Evolutionary conservation across 2,329 filamentous ascomycete genomes (phyloP), one percentile per base, ranked within the genome.

Genomic region (Arthrinium phaeospermum): DNA sequence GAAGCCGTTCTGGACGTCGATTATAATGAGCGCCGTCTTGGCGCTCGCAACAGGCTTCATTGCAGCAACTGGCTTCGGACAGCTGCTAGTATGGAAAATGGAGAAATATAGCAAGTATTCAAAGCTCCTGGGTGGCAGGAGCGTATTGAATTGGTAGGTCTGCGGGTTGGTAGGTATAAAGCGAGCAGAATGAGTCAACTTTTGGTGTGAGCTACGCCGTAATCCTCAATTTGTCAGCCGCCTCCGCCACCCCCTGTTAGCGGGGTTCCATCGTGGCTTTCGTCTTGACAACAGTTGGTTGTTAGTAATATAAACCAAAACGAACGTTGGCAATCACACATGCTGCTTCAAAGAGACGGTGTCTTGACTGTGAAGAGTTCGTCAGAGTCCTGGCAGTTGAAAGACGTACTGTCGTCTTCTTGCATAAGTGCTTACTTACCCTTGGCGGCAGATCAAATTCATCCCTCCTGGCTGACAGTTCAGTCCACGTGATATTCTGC

Each of bases 1-100:
- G 76, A 87, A 85, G 64, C 76, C 85, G 34, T 81, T 76, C 77
- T 87, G 85, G 51, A 85, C 83, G 77, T 88, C 85, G 70, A 87
- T 85, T 14, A 87, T 77, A 70, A 87, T 79, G 46, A 87, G 79
- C 7, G 83, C 84, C 0, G 85, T 86, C 41, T 78, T 81, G 46
- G 70, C 70, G 10, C 34, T 68, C 2, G 72, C 70, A 1, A 71
- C 71, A 0, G 73, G 16, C 69, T 76, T 77, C 77, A 79, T 78
- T 5, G 34, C 37, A 41, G 10, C 7, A 41, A 10, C 47, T 30
- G 16, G 3, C 0, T 4, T 6, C 2, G 2, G 14, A 24, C 14
- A 4, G n/a, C 41, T 13, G 30, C 34, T 37, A 24, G 3, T n/a
- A 22, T 12, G 30, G 10, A 8, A 0, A n/a, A 4, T 13, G n/a